Conservation (phyloP, 306 rosid species). For the Macrotyloma uniflorum region DNA sequence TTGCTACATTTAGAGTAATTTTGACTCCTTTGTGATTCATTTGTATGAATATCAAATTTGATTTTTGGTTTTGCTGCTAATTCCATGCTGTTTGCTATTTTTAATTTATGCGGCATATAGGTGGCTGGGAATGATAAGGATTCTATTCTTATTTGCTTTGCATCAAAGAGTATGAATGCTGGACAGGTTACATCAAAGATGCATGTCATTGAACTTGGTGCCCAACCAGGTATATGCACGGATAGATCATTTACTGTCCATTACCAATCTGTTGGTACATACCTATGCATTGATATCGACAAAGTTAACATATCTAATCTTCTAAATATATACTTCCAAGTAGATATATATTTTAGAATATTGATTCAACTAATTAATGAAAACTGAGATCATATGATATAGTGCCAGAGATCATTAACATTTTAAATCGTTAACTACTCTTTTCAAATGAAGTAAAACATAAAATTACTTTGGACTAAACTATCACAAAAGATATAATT, state of each 20-base stretch:
- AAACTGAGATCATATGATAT: neutral
- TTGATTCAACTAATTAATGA: too few relatives aligned
- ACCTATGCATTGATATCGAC: neutral
- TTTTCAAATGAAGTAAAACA: constrained; percentile 10
- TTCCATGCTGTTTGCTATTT: constrained; percentile 8
- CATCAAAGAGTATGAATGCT: constrained; percentile 62
- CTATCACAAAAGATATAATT: neutral
- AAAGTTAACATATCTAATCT: neutral
- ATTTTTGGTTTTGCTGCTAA: constrained; percentile 21
- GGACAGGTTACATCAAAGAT: constrained; percentile 66
- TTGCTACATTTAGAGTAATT: constrained; percentile 59
- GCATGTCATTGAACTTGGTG: constrained; percentile 77
- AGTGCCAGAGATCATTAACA: neutral
- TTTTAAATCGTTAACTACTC: neutral
- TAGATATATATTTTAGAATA: neutral
- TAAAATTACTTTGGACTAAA: neutral
- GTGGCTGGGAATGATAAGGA: constrained; percentile 63
- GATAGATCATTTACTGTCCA: constrained; percentile 12
- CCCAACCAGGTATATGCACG: constrained; percentile 59
- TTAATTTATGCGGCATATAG: constrained; percentile 34
- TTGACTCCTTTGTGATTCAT: neutral
- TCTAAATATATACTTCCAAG: neutral
- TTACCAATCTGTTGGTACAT: constrained; percentile 3
- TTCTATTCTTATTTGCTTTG: constrained; percentile 65
- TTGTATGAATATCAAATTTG: neutral